Conservation (phyloP, 768 basidiomycete genomes). For the Pleurotus tuoliensis region DNA sequence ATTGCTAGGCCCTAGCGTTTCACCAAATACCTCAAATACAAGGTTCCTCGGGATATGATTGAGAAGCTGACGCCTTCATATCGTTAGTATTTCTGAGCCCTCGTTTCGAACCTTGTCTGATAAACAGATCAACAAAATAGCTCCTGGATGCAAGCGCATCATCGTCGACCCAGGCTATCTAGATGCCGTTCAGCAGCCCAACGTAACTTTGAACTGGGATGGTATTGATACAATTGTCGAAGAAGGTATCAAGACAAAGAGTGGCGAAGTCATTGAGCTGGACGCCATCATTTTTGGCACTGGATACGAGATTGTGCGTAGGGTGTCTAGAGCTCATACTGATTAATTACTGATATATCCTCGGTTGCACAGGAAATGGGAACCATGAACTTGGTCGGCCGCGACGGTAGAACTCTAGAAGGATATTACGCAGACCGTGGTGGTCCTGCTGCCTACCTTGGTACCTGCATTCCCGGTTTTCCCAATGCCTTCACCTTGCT, state of each 20-base stretch:
- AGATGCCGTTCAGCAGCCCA: conserved; percentile 44
- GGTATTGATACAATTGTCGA: conserved; percentile 43
- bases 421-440: conserved; percentile 46
- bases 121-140: conserved; percentile 19
- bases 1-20: conserved; percentile 28
- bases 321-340: conserved; percentile 25
- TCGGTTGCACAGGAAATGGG: conserved; percentile 28
- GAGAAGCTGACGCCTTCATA: conserved; percentile 47
- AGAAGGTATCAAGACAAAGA: conserved; percentile 46
- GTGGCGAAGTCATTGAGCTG: conserved; percentile 43
- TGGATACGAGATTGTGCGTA: conserved; percentile 45
- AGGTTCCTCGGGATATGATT: conserved; percentile 45
- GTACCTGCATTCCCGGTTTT: conserved; percentile 51
- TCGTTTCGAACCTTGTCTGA: background rate
- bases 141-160: conserved; percentile 61
- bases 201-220: conserved; percentile 49
- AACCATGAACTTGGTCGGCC: conserved; percentile 37
- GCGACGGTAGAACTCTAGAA: conserved; percentile 33
- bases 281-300: conserved; percentile 60
- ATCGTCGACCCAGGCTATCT: conserved; percentile 61
- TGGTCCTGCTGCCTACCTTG: conserved; percentile 50
- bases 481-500: conserved; percentile 49
- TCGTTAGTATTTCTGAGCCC: conserved; percentile 28
- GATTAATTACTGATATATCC: background rate
- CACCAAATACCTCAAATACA: conserved; percentile 40